Evolutionary conservation across 345 rosid genomes (phyloP), one percentile per base, ranked within the genome.

Genomic region (Sisymbrium irio): DNA sequence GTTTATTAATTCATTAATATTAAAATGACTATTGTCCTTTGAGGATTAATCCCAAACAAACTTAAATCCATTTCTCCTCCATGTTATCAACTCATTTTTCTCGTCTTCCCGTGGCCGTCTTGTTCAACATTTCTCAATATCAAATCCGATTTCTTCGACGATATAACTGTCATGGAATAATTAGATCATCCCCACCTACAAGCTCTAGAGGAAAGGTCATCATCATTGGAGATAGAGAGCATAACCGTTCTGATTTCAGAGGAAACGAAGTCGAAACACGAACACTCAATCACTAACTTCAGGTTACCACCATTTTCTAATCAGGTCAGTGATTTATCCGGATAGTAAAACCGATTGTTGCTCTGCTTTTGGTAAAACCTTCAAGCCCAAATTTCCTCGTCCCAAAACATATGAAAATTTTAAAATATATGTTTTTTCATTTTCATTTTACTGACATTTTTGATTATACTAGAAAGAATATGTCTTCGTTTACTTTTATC

Each of bases 151-250:
- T n/a, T n/a, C n/a, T n/a, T n/a, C n/a, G n/a, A n/a, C n/a, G n/a
- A n/a, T n/a, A n/a, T n/a, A n/a, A n/a, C n/a, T n/a, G n/a, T n/a
- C n/a, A n/a, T n/a, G n/a, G n/a, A n/a, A n/a, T n/a, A n/a, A n/a
- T n/a, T n/a, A n/a, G n/a, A n/a, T n/a, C n/a, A n/a, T n/a, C n/a
- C n/a, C n/a, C n/a, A n/a, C n/a, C n/a, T n/a, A n/a, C n/a, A n/a
- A n/a, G n/a, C n/a, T n/a, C n/a, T n/a, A n/a, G n/a, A n/a, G n/a
- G n/a, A n/a, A n/a, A n/a, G n/a, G n/a, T n/a, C n/a, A n/a, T n/a
- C n/a, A n/a, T n/a, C n/a, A n/a, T n/a, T 91, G 63, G 98, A 94
- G 89, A 94, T 89, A 78, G 91, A 86, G 60, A 91, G 84, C 76
- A 81, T 94, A 44, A 77, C 82, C 15, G 93, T 94, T 63, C 41